Evolutionary conservation across 768 basidiomycete species (phyloP), one percentile per base, ranked within the genome.

Genomic region (Auricularia sp.): DNA sequence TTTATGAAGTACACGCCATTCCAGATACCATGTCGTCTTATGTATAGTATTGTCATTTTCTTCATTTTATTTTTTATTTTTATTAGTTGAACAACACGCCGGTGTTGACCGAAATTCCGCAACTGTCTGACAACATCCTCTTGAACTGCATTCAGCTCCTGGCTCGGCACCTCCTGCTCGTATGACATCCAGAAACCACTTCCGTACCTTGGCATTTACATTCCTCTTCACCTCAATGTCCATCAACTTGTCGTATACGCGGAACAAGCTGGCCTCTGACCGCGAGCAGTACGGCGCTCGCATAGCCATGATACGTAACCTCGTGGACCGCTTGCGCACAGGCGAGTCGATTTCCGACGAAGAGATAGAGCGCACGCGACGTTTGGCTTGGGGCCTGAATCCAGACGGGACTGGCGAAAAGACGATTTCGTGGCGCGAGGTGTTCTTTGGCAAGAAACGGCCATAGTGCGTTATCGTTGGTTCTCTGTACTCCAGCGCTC

Each of bases 181-280:
- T 21, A 59, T 59, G 56, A 35, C 56, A 29, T 59, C 56, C 10
- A 24, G 56, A 14, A 59, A 59, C 34, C 56, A 59, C 1, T 59
- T 59, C 33, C 56, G 56, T 7, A 59, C 56, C 14, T 29, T 59
- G 18, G 56, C 24, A 24, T 59, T 33, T 35, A 29, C 56, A 10
- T 59, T 59, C 56, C 34, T 59, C 34, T 59, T 59, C 56, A 59
- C 56, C 6, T 59, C 56, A 7, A 59, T 59, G 56, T 14, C 56
- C 56, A 59, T 59, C 34, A 59, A 59, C 56, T 18, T 59, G 24
- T 59, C 56, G 4, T 59, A 13, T 18, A 34, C 24, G 24, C 56
- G 56, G 16, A 29, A 10, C 24, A 29, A 35, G 29, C 21, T 29
- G 6, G 34, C 29, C 6, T 59, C 56, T 7, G 56, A 59, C 34